Base-by-base conservation (phyloP, 2,329 filamentous ascomycete genomes). In the Chalaropsis ovoidea region DNA sequence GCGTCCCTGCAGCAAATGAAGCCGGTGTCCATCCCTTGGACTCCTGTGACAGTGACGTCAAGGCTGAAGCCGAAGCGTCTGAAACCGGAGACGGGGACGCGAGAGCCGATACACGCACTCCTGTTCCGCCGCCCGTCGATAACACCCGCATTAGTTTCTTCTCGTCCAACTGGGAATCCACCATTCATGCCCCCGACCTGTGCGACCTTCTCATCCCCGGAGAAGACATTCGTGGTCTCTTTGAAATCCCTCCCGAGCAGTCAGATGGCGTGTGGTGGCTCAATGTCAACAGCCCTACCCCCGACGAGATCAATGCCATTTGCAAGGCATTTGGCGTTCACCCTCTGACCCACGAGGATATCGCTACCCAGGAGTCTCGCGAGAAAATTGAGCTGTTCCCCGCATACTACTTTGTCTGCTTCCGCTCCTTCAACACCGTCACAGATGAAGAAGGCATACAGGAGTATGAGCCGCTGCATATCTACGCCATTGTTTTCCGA, bases 341-440 rank as follows among this genome's bases (percentile, higher is more conserved):
- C 76, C 93, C 93, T 42, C 79, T 99, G 75, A 99, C 94, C 0
- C 89, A 93, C 47, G 94, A 99, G 76, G 94, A 99, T 79, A 96
- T 99, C 70, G 87, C 87, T 68, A 95, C 90, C 0, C 91, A 96
- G 74, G 94, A 99, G 76, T 88, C 92, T 11, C 91, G 94, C 54
- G 94, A 99, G 77, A 99, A 99, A 79, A 96, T 99, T 65, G 94
- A 99, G 76, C 82, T 99, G 27, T 99, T 99, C 77, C 89, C 90
- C 27, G 90, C 91, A 52, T 99, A 99, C 78, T 99, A 99, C 77
- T 97, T 99, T 75, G 90, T 96, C 62, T 95, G 90, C 75, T 99
- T 97, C 82, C 86, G 93, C 64, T 96, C 92, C 1, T 99, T 97
- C 79, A 88, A 85, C 70, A 77, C 83, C 10, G 88, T 93, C 65